Conservation (phyloP, 2,329 filamentous ascomycete genomes). For the Neoarthrinium moseri region DNA sequence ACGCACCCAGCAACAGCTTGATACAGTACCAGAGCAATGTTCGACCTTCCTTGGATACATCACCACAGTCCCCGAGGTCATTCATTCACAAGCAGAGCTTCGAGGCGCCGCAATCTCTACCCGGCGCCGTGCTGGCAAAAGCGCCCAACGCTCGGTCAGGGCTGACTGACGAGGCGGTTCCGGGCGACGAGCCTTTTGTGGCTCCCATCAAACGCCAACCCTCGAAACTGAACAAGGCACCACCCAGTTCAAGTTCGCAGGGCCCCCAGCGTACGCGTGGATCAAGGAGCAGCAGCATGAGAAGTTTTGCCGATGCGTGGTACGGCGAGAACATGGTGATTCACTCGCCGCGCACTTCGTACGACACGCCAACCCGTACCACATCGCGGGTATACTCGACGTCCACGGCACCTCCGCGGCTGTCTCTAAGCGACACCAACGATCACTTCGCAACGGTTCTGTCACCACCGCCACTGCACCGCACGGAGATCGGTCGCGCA, state of each 20-base stretch:
- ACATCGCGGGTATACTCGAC: constrained; percentile 43
- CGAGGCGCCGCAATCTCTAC: constrained; percentile 40
- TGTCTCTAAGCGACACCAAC: constrained; percentile 7
- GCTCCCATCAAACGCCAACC: constrained; percentile 50
- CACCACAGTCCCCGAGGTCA: constrained; percentile 27
- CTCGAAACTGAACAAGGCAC: constrained; percentile 52
- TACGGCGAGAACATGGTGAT: constrained; percentile 32
- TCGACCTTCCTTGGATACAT: constrained; percentile 29
- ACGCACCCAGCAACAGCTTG: constrained; percentile 43
- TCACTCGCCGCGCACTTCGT: constrained; percentile 33
- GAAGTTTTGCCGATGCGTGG: constrained; percentile 40
- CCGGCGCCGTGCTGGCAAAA: constrained; percentile 52
- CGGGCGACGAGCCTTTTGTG: constrained; percentile 60
- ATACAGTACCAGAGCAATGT: constrained; percentile 49
- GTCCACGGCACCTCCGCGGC: constrained; percentile 22
- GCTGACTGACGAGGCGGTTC: constrained; percentile 60
- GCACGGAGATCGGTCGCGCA: constrained; percentile 49
- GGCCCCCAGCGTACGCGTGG: constrained; percentile 36
- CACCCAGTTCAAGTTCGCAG: constrained; percentile 18
- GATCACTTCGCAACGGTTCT: constrained; percentile 41
- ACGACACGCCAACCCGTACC: constrained; percentile 16
- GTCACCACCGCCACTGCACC: constrained; percentile 47
- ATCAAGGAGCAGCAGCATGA: constrained; percentile 38
- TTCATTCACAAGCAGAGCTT: constrained; percentile 39
- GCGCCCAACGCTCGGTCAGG: constrained; percentile 63